Evolutionary conservation across 179 eudicot species (phyloP).

Genomic region (Nepenthes alata): DNA sequence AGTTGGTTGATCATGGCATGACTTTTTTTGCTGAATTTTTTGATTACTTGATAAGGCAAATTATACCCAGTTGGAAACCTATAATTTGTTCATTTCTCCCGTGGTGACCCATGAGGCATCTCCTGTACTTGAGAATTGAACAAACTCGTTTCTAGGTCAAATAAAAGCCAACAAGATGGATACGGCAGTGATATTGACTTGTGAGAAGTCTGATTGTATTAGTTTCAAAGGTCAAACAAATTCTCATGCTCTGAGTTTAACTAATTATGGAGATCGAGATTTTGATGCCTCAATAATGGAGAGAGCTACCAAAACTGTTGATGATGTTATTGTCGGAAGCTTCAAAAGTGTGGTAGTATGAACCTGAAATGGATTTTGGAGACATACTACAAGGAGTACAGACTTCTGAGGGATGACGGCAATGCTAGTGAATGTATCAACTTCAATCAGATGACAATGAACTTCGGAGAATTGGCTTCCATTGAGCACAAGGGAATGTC

Average conservation of each 20-base stretch:
- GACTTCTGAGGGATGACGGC: slow-evolving; percentile 17
- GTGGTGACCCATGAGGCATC: slow-evolving; percentile 8
- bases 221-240: slow-evolving; percentile 8
- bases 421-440: slow-evolving; percentile 12
- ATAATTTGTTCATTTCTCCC: slow-evolving; percentile 15
- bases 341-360: slow-evolving; percentile 17
- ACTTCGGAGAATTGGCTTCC: slow-evolving; percentile 15
- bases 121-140: slow-evolving; percentile 7
- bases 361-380: slow-evolving; percentile 24
- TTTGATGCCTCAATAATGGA: slow-evolving; percentile 18
- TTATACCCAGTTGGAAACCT: slow-evolving; percentile 38
- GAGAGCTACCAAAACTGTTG: slow-evolving; percentile 3
- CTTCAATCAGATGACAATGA: slow-evolving; percentile 15
- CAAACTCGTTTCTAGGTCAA: slow-evolving; percentile 6
- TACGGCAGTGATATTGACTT: slow-evolving; percentile 4
- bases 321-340: slow-evolving; percentile 13
- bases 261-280: slow-evolving; percentile 7
- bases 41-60: slow-evolving; percentile 35
- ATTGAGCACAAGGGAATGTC: slow-evolving; percentile 15
- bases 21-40: slow-evolving; percentile 70
- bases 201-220: slow-evolving; percentile 2
- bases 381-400: slow-evolving; percentile 21
- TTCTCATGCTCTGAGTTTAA: neutral
- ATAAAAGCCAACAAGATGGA: slow-evolving; percentile 2
- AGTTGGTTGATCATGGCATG: slow-evolving; percentile 54